A percentile compares a stretch with the other conserved stretches of the same genome.
phyloP scores from a whole-genome alignment of 306 rosid genomes.

The Malus sieversii region DNA sequence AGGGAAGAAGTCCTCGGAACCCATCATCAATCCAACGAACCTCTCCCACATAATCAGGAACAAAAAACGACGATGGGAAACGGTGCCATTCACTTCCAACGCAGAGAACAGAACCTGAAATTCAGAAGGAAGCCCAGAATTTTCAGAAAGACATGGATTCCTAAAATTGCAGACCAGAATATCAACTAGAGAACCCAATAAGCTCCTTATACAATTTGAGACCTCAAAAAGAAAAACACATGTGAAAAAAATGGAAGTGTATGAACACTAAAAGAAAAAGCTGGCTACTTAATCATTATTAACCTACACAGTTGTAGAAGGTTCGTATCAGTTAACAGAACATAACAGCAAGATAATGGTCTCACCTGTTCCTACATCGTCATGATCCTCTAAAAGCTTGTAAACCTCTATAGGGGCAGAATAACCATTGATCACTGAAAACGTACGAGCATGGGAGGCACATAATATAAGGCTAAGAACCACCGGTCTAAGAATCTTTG shows the following conservation, averaged over 20 bases:
- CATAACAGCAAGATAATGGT: background rate
- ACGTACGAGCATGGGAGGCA: conserved; percentile 92
- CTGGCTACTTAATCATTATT: background rate
- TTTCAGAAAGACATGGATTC: background rate
- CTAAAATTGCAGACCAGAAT: background rate
- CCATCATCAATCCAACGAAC: conserved; percentile 96
- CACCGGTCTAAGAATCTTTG: conserved; percentile 73
- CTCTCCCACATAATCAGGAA: conserved; percentile 71
- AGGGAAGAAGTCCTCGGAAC: conserved; percentile 86
- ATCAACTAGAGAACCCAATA: background rate
- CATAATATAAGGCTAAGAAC: conserved; percentile 67
- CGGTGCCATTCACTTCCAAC: conserved; percentile 99
- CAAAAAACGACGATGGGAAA: conserved; percentile 81
- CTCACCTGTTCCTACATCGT: conserved; percentile 58
- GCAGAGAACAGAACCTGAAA: conserved; percentile 74
- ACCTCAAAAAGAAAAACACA: background rate
- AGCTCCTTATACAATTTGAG: background rate
- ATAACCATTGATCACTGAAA: conserved; percentile 87
- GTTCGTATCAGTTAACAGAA: background rate
- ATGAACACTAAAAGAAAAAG: background rate
- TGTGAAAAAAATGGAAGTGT: background rate
- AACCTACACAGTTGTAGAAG: background rate
- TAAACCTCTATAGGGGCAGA: conserved; percentile 87
- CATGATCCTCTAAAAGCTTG: conserved; percentile 85
- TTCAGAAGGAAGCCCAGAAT: background rate